Base-by-base conservation (phyloP, 1,139 yeast species). In the Pichia sp. region DNA sequence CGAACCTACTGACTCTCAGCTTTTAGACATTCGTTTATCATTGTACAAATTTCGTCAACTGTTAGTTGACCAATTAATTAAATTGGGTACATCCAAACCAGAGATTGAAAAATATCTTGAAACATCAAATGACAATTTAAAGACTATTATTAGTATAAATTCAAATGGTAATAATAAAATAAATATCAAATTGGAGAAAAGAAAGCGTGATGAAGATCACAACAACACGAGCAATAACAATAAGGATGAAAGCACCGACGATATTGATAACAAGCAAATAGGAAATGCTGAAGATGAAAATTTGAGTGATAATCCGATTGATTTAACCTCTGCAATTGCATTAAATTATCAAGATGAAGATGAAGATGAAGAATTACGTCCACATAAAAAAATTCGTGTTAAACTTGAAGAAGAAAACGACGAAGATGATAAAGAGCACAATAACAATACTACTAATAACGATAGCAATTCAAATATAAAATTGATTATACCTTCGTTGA, bases 351-450 rank as follows among this genome's bases (percentile, higher is more conserved):
- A 29, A 1, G 47, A 37, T 3, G 45, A 42, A 2, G 47, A 37
- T 3, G 45, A 42, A 2, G 54, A 54, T 7, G 55, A 50, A 16
- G 54, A 45, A 8, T 45, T 50, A 33, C 46, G 46, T 2, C 50
- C 54, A n/a, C 49, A 43, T 32, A 49, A 51, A 41, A 46, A 48
- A 30, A 32, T 42, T n/a, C 40, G 40, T 24, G 24, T 46, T 6
- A 43, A 46, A 28, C 34, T 37, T 45, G 51, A 47, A 45, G 56
- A 45, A 42, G 58, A 42, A 49, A 38, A 51, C 52, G 12, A 53
- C 45, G 37, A 54, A 45, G 37, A 59, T 55, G 8, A 51, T 50
- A 39, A 47, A 54, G 40, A 49, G 42, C 38, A 56, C 47, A 33
- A 48, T 51, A n/a, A 37, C 42, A 12, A 40, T 55, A 25, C 31